Conservation (phyloP, 768 basidiomycete genomes). For the Mycena albidolilacea region DNA sequence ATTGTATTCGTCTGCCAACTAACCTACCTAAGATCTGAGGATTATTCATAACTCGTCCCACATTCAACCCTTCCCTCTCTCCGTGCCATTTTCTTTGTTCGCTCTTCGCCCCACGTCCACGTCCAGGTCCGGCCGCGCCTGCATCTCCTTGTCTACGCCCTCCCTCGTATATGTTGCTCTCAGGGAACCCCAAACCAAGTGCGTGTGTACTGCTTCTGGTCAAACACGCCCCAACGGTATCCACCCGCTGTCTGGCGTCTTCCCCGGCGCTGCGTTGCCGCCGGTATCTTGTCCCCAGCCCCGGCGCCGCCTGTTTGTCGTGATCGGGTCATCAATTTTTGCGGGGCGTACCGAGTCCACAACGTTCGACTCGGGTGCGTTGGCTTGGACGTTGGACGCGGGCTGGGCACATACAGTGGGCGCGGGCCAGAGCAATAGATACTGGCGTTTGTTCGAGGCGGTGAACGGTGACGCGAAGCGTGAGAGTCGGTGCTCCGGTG, state of each 20-base stretch:
- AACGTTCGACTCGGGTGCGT: too few species aligned
- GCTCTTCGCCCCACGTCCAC: conserved; percentile 48
- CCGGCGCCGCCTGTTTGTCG: conserved; percentile 71
- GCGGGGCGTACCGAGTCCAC: too few species aligned
- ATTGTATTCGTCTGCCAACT: too few species aligned
- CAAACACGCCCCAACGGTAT: conserved; percentile 83
- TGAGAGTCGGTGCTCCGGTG: too few species aligned
- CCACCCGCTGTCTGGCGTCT: conserved; percentile 83
- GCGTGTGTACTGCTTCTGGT: conserved; percentile 77
- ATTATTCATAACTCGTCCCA: conserved; percentile 59
- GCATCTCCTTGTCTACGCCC: conserved; percentile 79
- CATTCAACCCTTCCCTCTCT: conserved; percentile 75
- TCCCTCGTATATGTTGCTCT: conserved; percentile 75
- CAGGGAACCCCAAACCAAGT: conserved; percentile 86
- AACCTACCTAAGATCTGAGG: too few species aligned
- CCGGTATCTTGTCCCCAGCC: conserved; percentile 73
- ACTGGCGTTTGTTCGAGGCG: too few species aligned
- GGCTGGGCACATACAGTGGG: too few species aligned
- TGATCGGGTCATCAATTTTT: too few species aligned
- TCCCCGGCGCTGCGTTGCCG: conserved; percentile 80
- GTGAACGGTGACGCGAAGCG: too few species aligned
- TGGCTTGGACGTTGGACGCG: too few species aligned
- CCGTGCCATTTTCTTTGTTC: conserved; percentile 63
- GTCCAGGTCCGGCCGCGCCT: conserved; percentile 42
- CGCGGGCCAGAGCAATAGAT: too few species aligned